A percentile compares a stretch with the other conserved stretches of the same genome.
Evolutionary conservation across 176 grass and related monocot genomes (phyloP).

Genomic region (Typha latifolia): DNA sequence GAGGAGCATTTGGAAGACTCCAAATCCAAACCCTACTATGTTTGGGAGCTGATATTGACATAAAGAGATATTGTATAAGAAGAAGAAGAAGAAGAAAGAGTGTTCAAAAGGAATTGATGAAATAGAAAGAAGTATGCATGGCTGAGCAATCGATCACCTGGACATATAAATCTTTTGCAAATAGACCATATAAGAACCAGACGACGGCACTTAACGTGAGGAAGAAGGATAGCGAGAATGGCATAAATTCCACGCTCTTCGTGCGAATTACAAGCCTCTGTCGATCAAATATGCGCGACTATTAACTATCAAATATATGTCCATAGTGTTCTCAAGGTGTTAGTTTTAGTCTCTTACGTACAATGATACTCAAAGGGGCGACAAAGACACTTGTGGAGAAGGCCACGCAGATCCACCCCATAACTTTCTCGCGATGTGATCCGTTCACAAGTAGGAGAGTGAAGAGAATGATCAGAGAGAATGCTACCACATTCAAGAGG

Average conservation of each 20-base stretch:
- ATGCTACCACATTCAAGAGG: neutral
- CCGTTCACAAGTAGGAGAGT: neutral
- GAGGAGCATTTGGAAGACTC: no score
- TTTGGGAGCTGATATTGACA: no score
- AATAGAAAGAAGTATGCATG: neutral
- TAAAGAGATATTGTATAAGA: neutral
- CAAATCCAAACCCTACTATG: no score
- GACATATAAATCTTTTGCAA: conserved; percentile 4
- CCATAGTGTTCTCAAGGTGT: neutral
- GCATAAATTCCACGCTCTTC: conserved; percentile 21
- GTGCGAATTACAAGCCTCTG: conserved; percentile 13
- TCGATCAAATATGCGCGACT: neutral
- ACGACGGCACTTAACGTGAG: conserved; percentile 6
- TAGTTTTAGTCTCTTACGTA: neutral
- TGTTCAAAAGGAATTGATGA: neutral
- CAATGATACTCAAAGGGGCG: conserved; percentile 15
- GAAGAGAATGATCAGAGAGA: conserved; percentile 1
- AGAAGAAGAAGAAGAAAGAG: neutral
- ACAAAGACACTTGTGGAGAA: conserved; percentile 7
- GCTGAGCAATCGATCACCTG: neutral
- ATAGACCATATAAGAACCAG: conserved; percentile 12
- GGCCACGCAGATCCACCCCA: conserved; percentile 20
- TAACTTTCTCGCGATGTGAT: neutral
- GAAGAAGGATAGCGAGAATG: conserved; percentile 10
- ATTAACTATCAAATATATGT: neutral